Evolutionary conservation across 371 early-diverging fungal genomes (phyloP), one percentile per base, ranked within the genome.

Genomic region (Batkoa obscura): DNA sequence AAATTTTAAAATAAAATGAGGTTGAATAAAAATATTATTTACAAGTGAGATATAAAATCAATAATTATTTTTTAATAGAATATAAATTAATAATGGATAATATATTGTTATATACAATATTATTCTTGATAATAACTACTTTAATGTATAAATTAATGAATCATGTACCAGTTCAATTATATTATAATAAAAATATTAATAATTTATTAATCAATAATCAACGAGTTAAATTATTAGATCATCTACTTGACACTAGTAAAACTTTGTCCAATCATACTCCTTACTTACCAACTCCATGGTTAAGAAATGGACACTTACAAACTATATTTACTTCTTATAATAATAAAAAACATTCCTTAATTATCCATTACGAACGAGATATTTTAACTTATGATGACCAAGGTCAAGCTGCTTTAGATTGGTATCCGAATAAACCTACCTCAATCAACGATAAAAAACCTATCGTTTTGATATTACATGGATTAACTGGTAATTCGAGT

Each of bases 401-500:
- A 6, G 95, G 93, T 42, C 74, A 78, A 35, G 63, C 90, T 32
- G 78, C 92, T 1, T 60, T 94, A 35, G 95, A 94, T 69, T 94
- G 93, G 94, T 66, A 75, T 3, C 81, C 80, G 2, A 58, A 67
- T 30, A 66, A 71, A 61, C 72, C 78, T 13, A 65, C 66, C 3
- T 72, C 72, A 52, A 67, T 73, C 59, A 35, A 6, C 10, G 39
- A 45, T 10, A n/a, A 39, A 5, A 45, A 45, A 34, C 23, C 37
- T 13, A 59, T 55, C 46, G 63, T 89, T 32, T 73, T 94, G 0
- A 68, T 89, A 35, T 68, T 88, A 15, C 92, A 90, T 67, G 93
- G 95, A 4, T 67, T 94, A 55, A 90, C 90, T 0, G 95, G 95
- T 32, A 90, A 91, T 35, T 37, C 39, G 32, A n/a, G 15, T n/a